These are phyloP conservation scores for Dianthus caryophyllus DNA, from an alignment of 148 eudicot species.

Conservation along the genomic window DNA sequence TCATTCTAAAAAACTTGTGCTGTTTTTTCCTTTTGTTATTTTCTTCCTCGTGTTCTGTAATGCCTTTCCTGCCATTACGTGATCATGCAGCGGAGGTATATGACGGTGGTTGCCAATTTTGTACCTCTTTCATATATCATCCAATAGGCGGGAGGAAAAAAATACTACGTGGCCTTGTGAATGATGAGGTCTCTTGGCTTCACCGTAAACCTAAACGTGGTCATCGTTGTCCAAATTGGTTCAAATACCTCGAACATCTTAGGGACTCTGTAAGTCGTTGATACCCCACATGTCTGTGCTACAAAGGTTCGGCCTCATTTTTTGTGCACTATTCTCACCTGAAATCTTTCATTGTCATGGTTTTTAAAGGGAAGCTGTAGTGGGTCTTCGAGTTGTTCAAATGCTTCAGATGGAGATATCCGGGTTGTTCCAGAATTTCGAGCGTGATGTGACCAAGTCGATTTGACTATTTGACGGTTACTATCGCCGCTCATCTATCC, in stretches of 20 bases:
- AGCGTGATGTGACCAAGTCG: no score
- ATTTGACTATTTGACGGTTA: no score
- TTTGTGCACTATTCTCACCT: no score
- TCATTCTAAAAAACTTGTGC: neutral
- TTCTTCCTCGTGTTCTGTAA: neutral
- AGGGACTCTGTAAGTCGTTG: neutral
- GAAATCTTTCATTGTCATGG: no score
- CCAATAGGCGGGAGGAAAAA: neutral
- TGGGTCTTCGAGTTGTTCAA: no score
- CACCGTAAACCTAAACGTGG: neutral
- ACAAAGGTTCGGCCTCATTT: no score
- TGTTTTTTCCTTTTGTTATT: no score
- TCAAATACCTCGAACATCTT: neutral
- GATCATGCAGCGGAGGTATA: constrained; percentile 4
- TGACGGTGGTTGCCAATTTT: constrained; percentile 3
- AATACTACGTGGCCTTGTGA: neutral
- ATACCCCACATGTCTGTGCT: no score
- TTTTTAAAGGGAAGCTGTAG: no score
- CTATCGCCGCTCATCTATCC: no score
- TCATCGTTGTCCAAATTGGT: neutral
- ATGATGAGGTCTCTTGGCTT: neutral
- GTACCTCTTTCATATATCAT: neutral
- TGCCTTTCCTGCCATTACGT: neutral
- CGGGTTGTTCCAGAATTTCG: no score
- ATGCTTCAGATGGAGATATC: no score